A percentile compares a stretch with the other conserved stretches of the same genome.
Evolutionary conservation across 306 rosid genomes (phyloP).

Genomic region (Medicago truncatula): MtrunA17r5.0-ANR NC_053044.1:38298501-38299000

Average conservation of each 20-base stretch:
- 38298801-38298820: slow-evolving; percentile 72
- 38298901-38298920: slow-evolving; percentile 80
- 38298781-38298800: slow-evolving; percentile 70
- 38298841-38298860: slow-evolving; percentile 73
- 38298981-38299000: slow-evolving; percentile 50
- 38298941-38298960: slow-evolving; percentile 56
- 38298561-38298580: slow-evolving; percentile 13
- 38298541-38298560: slow-evolving; percentile 22
- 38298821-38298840: slow-evolving; percentile 70
- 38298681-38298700: slow-evolving; percentile 69
- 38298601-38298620: background rate
- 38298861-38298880: slow-evolving; percentile 56
- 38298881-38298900: slow-evolving; percentile 69
- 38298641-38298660: slow-evolving; percentile 43
- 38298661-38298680: slow-evolving; percentile 73
- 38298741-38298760: slow-evolving; percentile 57
- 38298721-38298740: slow-evolving; percentile 85
- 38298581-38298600: slow-evolving; percentile 13
- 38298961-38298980: slow-evolving; percentile 55
- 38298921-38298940: slow-evolving; percentile 68
- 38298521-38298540: slow-evolving; percentile 19
- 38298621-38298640: slow-evolving; percentile 31
- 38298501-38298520: slow-evolving; percentile 1
- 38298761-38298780: slow-evolving; percentile 63
- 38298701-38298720: slow-evolving; percentile 61